phyloP scores from a whole-genome alignment of 371 early-diverging fungal species.

The Syncephalastrum monosporum region DNA sequence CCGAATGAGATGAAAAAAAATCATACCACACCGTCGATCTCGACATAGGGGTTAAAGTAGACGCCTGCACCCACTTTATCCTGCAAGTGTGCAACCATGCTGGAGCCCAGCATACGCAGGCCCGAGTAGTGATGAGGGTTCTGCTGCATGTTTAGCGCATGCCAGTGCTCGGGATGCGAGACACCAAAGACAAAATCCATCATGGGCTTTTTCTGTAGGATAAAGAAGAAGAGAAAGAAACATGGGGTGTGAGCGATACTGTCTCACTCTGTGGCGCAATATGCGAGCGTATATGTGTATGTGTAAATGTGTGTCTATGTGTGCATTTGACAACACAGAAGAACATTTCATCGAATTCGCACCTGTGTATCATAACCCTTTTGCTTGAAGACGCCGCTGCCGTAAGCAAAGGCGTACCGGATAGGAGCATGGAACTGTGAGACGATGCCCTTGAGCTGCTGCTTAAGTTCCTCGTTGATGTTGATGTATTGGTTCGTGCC shows the following conservation, averaged over 20 bases:
- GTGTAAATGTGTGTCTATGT: too few species aligned
- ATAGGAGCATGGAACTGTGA: constrained; percentile 68
- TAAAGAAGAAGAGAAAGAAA: constrained; percentile 7
- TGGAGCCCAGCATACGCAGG: constrained; percentile 67
- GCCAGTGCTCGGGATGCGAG: constrained; percentile 96
- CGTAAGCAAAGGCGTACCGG: constrained; percentile 92
- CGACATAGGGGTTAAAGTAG: constrained; percentile 94
- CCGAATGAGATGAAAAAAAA: neutral
- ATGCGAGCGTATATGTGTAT: too few species aligned
- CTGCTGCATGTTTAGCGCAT: constrained; percentile 89
- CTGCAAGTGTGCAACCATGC: constrained; percentile 73
- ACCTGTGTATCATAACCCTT: constrained; percentile 75
- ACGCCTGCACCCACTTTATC: constrained; percentile 89
- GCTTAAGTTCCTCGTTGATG: constrained; percentile 59
- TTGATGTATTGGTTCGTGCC: constrained; percentile 67
- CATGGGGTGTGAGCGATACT: too few species aligned
- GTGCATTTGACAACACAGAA: too few species aligned
- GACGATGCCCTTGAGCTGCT: constrained; percentile 58
- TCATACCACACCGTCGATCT: constrained; percentile 79
- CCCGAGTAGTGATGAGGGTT: constrained; percentile 89
- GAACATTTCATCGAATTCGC: constrained; percentile 5
- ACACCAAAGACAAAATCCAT: constrained; percentile 96
- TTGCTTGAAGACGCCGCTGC: constrained; percentile 92
- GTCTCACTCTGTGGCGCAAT: too few species aligned
- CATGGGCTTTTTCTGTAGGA: constrained; percentile 67